Evolutionary conservation across 345 rosid genomes (phyloP).

Genomic region (Citrus australasica): DNA sequence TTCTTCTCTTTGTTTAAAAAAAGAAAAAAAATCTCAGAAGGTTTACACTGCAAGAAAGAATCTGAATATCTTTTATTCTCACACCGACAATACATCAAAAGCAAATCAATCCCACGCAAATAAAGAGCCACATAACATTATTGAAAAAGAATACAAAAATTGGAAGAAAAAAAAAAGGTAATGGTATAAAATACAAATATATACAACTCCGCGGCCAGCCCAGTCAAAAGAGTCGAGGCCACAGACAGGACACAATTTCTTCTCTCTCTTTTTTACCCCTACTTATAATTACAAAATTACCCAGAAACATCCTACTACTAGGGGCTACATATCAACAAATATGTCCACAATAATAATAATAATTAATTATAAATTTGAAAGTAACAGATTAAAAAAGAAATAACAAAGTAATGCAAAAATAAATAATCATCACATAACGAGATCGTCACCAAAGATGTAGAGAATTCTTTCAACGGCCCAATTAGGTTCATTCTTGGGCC

Average conservation of each 20-base stretch:
- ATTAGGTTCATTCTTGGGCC: slow-evolving; percentile 64
- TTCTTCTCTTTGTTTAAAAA: too few species aligned
- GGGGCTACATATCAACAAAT: background rate
- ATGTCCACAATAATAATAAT: background rate
- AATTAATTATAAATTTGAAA: too few species aligned
- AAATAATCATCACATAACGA: slow-evolving; percentile 31
- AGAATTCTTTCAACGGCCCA: slow-evolving; percentile 92
- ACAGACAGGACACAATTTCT: background rate
- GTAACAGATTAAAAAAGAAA: too few species aligned
- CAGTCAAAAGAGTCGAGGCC: background rate
- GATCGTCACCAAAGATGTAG: slow-evolving; percentile 89
- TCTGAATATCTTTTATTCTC: background rate
- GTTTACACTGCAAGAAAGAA: background rate
- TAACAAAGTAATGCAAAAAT: too few species aligned
- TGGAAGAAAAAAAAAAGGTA: background rate
- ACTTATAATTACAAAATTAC: slow-evolving; percentile 10
- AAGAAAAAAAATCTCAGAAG: background rate
- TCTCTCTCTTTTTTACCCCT: background rate
- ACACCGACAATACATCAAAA: too few species aligned
- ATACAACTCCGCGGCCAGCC: background rate
- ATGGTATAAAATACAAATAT: background rate
- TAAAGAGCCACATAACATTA: background rate
- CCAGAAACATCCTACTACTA: background rate
- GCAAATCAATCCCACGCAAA: background rate
- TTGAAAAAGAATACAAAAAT: background rate